Evolutionary conservation across 805 yeast genomes (phyloP).

Genomic region (Teunomyces gatunensis): DNA sequence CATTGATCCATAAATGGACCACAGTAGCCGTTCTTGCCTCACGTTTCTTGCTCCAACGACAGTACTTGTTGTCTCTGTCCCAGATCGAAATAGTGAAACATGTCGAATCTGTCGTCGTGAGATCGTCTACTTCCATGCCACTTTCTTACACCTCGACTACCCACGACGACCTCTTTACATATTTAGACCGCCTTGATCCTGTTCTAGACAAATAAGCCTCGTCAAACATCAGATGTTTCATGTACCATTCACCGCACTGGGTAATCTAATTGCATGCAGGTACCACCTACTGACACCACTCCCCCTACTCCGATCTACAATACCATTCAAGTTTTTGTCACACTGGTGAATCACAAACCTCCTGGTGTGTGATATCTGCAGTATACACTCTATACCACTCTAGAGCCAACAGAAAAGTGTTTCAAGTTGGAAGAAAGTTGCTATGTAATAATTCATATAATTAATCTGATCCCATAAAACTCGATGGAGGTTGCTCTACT

Average conservation of each 20-base stretch:
- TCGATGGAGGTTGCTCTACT: too few species aligned
- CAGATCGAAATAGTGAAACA: not conserved
- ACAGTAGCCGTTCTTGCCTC: not conserved
- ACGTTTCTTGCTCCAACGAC: not conserved
- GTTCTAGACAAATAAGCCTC: not conserved
- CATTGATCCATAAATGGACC: not conserved
- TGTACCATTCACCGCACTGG: not conserved
- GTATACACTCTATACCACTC: too few species aligned
- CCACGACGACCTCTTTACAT: not conserved
- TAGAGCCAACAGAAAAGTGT: too few species aligned
- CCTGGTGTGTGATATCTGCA: too few species aligned
- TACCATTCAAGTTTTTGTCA: too few species aligned
- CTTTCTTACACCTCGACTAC: not conserved
- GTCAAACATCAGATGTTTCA: not conserved
- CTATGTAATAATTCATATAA: too few species aligned
- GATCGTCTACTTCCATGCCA: not conserved
- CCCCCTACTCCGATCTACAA: too few species aligned
- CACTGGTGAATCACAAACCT: too few species aligned
- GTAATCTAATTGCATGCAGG: not conserved
- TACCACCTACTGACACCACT: not conserved
- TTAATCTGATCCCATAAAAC: too few species aligned
- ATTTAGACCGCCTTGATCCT: not conserved
- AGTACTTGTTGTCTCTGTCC: not conserved
- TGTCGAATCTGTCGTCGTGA: not conserved
- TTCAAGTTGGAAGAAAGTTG: too few species aligned